Evolutionary conservation across 2,329 filamentous ascomycete species (phyloP).

Genomic region (Remersonia thermophila): DNA sequence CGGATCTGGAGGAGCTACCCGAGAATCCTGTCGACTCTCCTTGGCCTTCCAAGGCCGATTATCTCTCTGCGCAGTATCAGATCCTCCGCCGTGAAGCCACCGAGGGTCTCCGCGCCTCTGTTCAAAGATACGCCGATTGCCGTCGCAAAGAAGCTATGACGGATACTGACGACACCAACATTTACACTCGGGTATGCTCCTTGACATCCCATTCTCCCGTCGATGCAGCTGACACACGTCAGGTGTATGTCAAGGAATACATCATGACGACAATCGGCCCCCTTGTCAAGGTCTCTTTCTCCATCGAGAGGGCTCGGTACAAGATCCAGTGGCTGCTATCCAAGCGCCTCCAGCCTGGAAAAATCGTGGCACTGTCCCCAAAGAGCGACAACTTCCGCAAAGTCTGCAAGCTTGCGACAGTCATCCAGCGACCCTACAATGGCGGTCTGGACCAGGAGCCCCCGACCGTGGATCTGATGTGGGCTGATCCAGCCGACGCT

Average conservation of each 20-base stretch:
- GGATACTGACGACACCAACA: constrained; percentile 45
- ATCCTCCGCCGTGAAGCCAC: constrained; percentile 65
- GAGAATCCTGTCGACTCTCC: constrained; percentile 43
- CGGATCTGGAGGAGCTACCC: constrained; percentile 24
- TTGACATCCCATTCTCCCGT: too few species aligned
- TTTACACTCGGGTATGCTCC: constrained; percentile 55
- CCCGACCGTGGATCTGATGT: constrained; percentile 65
- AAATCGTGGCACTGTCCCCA: constrained; percentile 40
- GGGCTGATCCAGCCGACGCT: constrained; percentile 46
- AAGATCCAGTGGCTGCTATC: constrained; percentile 52
- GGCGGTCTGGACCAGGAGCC: constrained; percentile 51
- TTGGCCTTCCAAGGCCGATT: constrained; percentile 50
- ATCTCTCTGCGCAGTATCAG: constrained; percentile 62
- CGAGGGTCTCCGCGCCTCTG: constrained; percentile 54
- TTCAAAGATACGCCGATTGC: constrained; percentile 39
- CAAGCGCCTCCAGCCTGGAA: constrained; percentile 39
- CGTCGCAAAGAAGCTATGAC: constrained; percentile 25
- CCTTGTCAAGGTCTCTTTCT: constrained; percentile 59
- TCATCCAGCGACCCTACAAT: constrained; percentile 56
- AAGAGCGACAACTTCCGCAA: constrained; percentile 48
- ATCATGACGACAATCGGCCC: constrained; percentile 50
- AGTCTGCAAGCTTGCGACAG: constrained; percentile 55
- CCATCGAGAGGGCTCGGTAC: constrained; percentile 49
- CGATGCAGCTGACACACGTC: too few species aligned
- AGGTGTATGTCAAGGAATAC: constrained; percentile 57